Base-by-base conservation (phyloP, 2,329 filamentous ascomycete genomes). In the Nectriaceae sp. region DNA sequence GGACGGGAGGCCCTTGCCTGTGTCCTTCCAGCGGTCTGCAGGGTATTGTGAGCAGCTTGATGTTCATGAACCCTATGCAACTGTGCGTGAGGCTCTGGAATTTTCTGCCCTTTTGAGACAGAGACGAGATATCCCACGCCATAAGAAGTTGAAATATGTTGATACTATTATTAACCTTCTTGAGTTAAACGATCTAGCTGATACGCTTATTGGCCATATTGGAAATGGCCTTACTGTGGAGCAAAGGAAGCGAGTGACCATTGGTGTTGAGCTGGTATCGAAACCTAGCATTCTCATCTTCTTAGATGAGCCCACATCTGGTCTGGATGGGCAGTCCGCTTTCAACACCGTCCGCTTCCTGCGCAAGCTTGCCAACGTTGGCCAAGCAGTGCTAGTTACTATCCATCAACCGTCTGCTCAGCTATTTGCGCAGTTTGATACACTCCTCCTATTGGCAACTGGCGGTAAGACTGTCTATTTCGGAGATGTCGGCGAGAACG, bases 31-130 rank as follows among this genome's bases (percentile, higher is more conserved):
- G 61, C 81, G 88, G 11, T 89, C 88, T 56, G 88, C 87, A 0
- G 89, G 88, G 24, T 92, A 92, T 60, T 88, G 87, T 49, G 87
- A 92, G 63, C 89, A 94, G 65, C 84, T 90, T 52, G 89, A 94
- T 70, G 77, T 93, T 1, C 89, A 93, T 62, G 78, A 90, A 46
- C 75, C 82, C 2, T 88, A 81, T 0, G 79, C 85, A 1, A 93
- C 89, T 0, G 88, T 92, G 4, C 80, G 88, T 15, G 89, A 93
- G 65, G 87, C 88, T 1, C 75, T 93, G 4, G 79, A 82, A 47
- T 92, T 93, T 63, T 88, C 83, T 42, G 89, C 89, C 3, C 69
- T 89, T 2, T 78, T 93, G 10, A 81, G 89, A 44, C 89, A 93
- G 63, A 83, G 83, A 21, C 81, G 80, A 8, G 75, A 84, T 20